Base-by-base conservation (phyloP, 495 filamentous ascomycete genomes). In the Jackrogersella multiformis region DNA sequence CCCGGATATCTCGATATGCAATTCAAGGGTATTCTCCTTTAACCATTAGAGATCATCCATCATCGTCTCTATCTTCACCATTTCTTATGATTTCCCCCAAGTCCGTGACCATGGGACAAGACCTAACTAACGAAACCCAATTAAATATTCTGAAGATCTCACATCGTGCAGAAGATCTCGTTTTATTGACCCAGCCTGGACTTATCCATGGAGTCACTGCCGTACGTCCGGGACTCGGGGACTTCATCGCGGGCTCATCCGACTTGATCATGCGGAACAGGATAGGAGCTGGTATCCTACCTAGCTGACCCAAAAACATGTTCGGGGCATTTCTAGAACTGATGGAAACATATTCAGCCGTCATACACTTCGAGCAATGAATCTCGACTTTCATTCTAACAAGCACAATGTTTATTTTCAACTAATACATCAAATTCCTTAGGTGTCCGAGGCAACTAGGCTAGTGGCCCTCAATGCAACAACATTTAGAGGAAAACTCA, bases 1-100 rank as follows among this genome's bases (percentile, higher is more conserved):
- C 66, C 66, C 66, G 61, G 60, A 63, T 55, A 36, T 26, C 46
- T 24, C 41, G 51, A 26, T 69, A 69, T 69, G 66, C 66, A 64
- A 69, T 69, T 49, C 12, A 20, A 35, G 10, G 66, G 28, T 53
- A 51, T 59, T 30, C 32, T 51, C 34, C 13, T 58, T 48, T 5
- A 8, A 41, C 38, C 52, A 51, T 56, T 18, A 13, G 21, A 38
- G 16, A 30, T 53, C 30, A 53, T 53, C 49, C 2, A 5, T 4
- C 5, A 4, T 35, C n/a, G n/a, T 21, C 41, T 2, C 26, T 7
- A 5, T 24, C 45, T 21, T 16, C 49, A 8, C 23, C 18, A 30
- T 24, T 54, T n/a, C 16, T 48, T 5, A 38, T 23, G 15, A 28
- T 34, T 38, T 35, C 42, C 4, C 16, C 24, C 48, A 39, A 20